A percentile compares a stretch with the other conserved stretches of the same genome.
These are phyloP conservation scores for Elsinoe fawcettii DNA, from an alignment of 2,329 filamentous ascomycete genomes.

Conservation along the genomic window DNA sequence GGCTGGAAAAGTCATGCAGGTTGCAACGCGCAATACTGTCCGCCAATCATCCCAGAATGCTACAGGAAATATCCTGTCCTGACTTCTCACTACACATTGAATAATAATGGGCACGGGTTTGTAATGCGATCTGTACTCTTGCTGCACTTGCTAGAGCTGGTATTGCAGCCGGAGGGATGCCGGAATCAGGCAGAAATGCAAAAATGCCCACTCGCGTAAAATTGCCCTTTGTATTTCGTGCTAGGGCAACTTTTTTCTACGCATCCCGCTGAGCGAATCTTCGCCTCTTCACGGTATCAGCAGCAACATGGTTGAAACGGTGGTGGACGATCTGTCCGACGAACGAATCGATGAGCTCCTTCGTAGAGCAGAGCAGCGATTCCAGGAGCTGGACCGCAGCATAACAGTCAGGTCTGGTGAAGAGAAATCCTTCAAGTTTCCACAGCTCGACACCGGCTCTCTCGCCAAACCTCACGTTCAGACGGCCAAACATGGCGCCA, in stretches of 20 bases:
- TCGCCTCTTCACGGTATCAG: neutral
- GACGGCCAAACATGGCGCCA: constrained; percentile 45
- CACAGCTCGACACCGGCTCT: constrained; percentile 41
- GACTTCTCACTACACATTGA: no score
- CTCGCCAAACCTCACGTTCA: constrained; percentile 49
- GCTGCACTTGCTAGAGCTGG: neutral
- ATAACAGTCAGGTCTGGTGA: constrained; percentile 20
- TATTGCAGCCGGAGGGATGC: neutral
- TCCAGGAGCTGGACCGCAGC: constrained; percentile 37
- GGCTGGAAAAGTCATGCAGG: constrained; percentile 5
- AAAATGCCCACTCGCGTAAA: neutral
- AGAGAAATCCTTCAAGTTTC: constrained; percentile 37
- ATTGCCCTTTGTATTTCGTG: neutral
- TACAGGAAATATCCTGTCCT: neutral
- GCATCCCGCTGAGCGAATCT: neutral
- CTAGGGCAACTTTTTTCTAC: neutral
- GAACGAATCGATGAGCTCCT: constrained; percentile 57
- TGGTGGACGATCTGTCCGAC: constrained; percentile 47
- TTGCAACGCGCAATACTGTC: neutral
- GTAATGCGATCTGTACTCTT: no score
- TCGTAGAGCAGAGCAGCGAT: constrained; percentile 53
- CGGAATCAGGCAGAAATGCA: neutral
- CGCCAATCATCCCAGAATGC: neutral
- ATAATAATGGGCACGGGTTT: no score
- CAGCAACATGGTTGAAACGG: constrained; percentile 15